Base-by-base conservation (phyloP, 345 rosid species). In the Capsella bursapastoris region DNA sequence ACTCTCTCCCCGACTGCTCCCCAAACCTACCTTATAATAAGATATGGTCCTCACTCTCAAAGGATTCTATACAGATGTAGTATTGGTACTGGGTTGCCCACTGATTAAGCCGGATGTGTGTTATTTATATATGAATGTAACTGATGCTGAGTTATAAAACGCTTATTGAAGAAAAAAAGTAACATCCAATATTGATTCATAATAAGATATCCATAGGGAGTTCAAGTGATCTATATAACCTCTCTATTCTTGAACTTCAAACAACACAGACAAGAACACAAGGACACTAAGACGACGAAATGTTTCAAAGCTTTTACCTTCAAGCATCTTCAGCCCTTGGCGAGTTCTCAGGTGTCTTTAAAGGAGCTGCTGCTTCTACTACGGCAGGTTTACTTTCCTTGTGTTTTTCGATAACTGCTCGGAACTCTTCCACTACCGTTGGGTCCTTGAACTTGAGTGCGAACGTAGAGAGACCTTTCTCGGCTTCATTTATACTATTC, bases 361-460 rank as follows among this genome's bases (percentile, higher is more conserved):
- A 66, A 73, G 73, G 62, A 41, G 81, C 47, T 65, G 67, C 49
- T 55, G 74, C 79, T 69, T 52, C 64, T 25, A 25, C 66, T 16
- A 18, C 25, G 2, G 16, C 0, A 1, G 75, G 45, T 70, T 84
- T 86, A 59, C 75, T 85, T 10, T 73, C 85, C 80, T 85, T 86
- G 70, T 94, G 87, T 14, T 77, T 81, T 9, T 31, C 28, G 3
- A 91, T 82, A 52, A 84, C 85, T 16, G 71, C 86, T 15, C 83
- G 79, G 66, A 94, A 94, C 76, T 82, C 88, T 74, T 88, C 90
- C 53, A 88, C 85, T 0, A 88, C 50, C 7, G 88, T 70, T 61
- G 66, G 80, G 16, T 91, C 98, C 82, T 84, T 91, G 86, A 94
- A 94, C 83, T 90, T 91, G 75, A 90, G 76, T 0, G 98, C 97